Evolutionary conservation across 805 yeast species (phyloP).

Genomic region (Wickerhamomyces subpelliculosus): DNA sequence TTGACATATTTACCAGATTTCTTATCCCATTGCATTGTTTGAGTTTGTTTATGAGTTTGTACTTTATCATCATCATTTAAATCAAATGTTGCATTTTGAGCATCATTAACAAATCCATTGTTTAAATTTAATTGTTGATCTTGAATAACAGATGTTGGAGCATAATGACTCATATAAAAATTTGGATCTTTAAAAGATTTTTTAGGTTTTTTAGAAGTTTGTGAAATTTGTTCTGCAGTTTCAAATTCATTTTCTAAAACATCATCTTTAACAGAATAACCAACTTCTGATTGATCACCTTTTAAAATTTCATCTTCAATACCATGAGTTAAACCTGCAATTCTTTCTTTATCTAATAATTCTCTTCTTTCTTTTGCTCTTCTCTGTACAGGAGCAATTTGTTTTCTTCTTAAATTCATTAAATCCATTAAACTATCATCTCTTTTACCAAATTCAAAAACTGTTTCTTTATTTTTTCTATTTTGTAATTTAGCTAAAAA

Average conservation of each 20-base stretch:
- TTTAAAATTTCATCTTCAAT: slow-evolving; percentile 68
- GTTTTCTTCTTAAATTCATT: slow-evolving; percentile 82
- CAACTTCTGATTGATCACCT: slow-evolving; percentile 41
- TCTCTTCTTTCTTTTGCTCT: slow-evolving; percentile 66
- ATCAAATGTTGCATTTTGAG: slow-evolving; percentile 82
- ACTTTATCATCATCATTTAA: slow-evolving; percentile 71
- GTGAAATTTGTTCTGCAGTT: slow-evolving; percentile 29
- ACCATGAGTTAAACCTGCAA: slow-evolving; percentile 66
- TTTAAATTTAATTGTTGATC: slow-evolving; percentile 63
- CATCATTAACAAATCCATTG: slow-evolving; percentile 73
- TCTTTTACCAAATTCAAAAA: slow-evolving; percentile 76
- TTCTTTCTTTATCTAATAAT: slow-evolving; percentile 62
- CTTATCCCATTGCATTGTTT: slow-evolving; percentile 84
- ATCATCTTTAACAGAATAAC: slow-evolving; percentile 37
- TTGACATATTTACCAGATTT: slow-evolving; percentile 87
- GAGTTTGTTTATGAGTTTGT: slow-evolving; percentile 57
- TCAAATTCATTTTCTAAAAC: slow-evolving; percentile 32
- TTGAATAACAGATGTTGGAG: slow-evolving; percentile 71
- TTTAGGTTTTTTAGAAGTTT: slow-evolving; percentile 18
- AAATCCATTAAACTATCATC: slow-evolving; percentile 67
- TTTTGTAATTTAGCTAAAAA: slow-evolving; percentile 68
- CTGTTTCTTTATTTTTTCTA: slow-evolving; percentile 78
- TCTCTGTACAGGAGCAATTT: slow-evolving; percentile 81
- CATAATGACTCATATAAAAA: slow-evolving; percentile 82
- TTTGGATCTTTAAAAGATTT: slow-evolving; percentile 69